Evolutionary conservation across 345 rosid genomes (phyloP).

Genomic region (Melaleuca quinquenervia): DNA sequence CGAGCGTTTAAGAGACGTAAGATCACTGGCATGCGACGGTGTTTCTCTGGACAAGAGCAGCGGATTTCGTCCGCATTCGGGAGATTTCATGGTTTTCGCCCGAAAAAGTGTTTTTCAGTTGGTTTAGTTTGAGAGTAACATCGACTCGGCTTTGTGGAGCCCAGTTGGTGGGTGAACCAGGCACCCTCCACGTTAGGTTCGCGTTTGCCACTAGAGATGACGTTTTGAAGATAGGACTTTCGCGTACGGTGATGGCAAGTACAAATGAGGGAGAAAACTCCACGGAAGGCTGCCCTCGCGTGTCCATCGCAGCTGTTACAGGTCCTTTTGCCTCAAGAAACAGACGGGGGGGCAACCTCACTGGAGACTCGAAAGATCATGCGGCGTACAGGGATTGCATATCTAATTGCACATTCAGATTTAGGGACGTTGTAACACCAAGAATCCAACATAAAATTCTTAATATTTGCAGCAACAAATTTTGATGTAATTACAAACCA

Average conservation of each 20-base stretch:
- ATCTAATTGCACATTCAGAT: background rate
- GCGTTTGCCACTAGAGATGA: background rate
- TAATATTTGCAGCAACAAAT: background rate
- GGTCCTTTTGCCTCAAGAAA: background rate
- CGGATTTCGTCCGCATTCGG: background rate
- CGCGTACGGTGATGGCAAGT: background rate
- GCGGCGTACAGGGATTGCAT: background rate
- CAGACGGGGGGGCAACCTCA: background rate
- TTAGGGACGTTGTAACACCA: background rate
- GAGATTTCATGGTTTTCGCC: background rate
- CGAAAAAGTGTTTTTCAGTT: background rate
- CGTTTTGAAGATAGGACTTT: background rate
- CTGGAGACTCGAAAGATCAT: background rate
- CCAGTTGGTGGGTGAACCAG: background rate
- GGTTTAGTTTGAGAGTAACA: background rate
- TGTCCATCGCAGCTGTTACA: background rate
- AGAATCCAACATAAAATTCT: background rate
- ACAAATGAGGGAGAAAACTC: background rate
- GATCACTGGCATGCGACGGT: background rate
- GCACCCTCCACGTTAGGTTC: background rate
- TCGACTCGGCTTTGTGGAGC: background rate
- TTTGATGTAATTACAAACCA: background rate
- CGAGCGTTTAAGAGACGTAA: background rate
- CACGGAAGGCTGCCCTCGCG: background rate
- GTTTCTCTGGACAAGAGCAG: background rate